These are phyloP conservation scores for Vitis amurensis DNA, from an alignment of 164 flowering plant genomes.

Conservation along the genomic window DNA sequence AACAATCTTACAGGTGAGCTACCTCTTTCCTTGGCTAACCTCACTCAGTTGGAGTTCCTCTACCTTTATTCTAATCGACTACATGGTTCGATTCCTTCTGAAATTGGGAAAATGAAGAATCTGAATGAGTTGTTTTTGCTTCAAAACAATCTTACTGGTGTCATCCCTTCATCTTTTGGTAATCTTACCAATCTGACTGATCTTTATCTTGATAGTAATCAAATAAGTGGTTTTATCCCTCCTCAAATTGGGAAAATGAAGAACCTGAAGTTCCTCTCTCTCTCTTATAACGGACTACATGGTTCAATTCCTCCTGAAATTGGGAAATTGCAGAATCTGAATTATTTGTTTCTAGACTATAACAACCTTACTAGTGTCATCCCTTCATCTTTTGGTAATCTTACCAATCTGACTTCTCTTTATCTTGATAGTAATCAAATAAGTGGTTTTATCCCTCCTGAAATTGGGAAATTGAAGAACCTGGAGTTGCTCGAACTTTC, in stretches of 20 bases:
- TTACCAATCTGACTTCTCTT: too few relatives aligned
- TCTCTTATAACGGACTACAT: too few relatives aligned
- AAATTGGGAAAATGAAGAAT: neutral
- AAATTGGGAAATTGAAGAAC: too few relatives aligned
- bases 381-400: too few relatives aligned
- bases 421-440: too few relatives aligned
- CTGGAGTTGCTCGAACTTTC: too few relatives aligned
- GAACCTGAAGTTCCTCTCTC: too few relatives aligned
- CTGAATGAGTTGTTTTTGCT: neutral
- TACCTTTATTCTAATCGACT: neutral
- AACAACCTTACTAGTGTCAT: too few relatives aligned
- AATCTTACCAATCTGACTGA: neutral
- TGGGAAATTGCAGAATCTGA: neutral
- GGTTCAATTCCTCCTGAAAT: too few relatives aligned
- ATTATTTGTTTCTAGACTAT: too few relatives aligned
- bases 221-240: neutral
- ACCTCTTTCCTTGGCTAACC: constrained; percentile 2
- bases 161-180: constrained; percentile 4
- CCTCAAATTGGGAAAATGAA: neutral
- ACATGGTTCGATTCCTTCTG: constrained; percentile 1
- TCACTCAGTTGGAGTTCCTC: neutral
- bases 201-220: neutral
- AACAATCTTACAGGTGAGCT: constrained; percentile 6
- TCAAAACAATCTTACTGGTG: constrained; percentile 8
- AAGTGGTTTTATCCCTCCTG: too few relatives aligned